Base-by-base conservation (phyloP, 2,329 filamentous ascomycete genomes). In the Aureobasidium sp. region DNA sequence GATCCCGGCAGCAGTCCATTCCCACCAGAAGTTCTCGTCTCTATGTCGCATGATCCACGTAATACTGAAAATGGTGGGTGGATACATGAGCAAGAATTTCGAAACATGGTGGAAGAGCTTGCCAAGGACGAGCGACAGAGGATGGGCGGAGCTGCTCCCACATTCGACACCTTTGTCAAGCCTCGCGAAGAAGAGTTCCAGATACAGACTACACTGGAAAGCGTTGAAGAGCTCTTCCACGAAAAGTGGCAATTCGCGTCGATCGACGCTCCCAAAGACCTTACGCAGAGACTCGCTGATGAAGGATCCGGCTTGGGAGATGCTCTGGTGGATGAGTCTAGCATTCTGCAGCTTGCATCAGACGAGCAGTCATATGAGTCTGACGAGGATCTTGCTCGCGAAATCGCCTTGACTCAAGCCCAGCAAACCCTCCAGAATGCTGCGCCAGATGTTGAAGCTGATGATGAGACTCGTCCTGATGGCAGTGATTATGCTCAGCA, bases 11-110 rank as follows among this genome's bases (percentile, higher is more conserved):
- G 85, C 68, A 93, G 84, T 64, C 89, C 91, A 0, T 96, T 96
- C 66, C 86, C 89, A 1, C 79, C 86, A 0, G 92, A 96, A 67
- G 91, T 86, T 5, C 76, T 97, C 63, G 83, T 95, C 3, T 90
- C 91, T 2, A 95, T 97, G 87, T 96, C 91, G 42, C 91, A 91
- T 6, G 89, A 94, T 73, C 79, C 86, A 36, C 83, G 91, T 59
- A 82, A 89, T 64, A 84, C 85, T 2, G 82, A 87, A 42, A 80
- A 84, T n/a, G 84, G 86, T n/a, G 87, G 86, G 0, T 99, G 94
- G 93, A 88, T 97, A 61, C 92, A 97, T 67, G 93, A 97, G 72
- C 86, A 90, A 51, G 92, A 96, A 70, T 93, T 88, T 70, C 80
- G 84, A 36, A 78, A 86, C 47, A 81, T 88, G 67, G 78, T 96